phyloP scores from a whole-genome alignment of 495 filamentous ascomycete species.

The Darksidea phi region DNA sequence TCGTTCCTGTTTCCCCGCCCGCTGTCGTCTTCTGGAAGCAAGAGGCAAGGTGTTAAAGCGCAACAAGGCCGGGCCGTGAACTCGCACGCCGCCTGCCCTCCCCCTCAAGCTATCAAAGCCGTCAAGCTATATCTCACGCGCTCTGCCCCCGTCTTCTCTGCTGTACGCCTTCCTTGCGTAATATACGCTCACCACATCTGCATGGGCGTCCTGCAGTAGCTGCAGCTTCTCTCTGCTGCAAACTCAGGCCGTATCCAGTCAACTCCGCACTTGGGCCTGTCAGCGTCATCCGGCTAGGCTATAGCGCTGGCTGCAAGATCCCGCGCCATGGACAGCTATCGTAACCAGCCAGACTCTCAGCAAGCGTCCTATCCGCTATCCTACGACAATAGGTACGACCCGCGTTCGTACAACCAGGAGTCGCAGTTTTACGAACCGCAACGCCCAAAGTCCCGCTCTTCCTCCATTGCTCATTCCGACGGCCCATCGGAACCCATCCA shows the following conservation, averaged over 20 bases:
- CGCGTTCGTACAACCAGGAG: conserved; percentile 13
- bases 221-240: conserved; percentile 19
- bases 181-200: neutral
- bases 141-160: too few relatives aligned
- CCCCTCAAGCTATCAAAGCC: too few relatives aligned
- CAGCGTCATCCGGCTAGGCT: conserved; percentile 12
- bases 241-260: neutral
- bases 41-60: too few relatives aligned
- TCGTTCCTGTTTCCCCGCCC: too few relatives aligned
- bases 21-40: too few relatives aligned
- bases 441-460: conserved; percentile 35
- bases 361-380: conserved; percentile 19
- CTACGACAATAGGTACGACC: conserved; percentile 28
- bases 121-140: too few relatives aligned
- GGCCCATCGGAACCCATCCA: conserved; percentile 23
- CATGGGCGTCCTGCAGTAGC: conserved; percentile 4
- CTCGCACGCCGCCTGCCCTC: too few relatives aligned
- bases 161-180: neutral
- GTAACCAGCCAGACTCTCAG: conserved; percentile 29
- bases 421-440: conserved; percentile 19
- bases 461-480: conserved; percentile 34
- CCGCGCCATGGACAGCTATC: conserved; percentile 35
- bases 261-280: neutral
- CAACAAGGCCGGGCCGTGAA: too few relatives aligned
- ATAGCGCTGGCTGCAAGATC: conserved; percentile 2